Base-by-base conservation (phyloP, 1,139 yeast genomes). In the Starmera stellimalicola region DNA sequence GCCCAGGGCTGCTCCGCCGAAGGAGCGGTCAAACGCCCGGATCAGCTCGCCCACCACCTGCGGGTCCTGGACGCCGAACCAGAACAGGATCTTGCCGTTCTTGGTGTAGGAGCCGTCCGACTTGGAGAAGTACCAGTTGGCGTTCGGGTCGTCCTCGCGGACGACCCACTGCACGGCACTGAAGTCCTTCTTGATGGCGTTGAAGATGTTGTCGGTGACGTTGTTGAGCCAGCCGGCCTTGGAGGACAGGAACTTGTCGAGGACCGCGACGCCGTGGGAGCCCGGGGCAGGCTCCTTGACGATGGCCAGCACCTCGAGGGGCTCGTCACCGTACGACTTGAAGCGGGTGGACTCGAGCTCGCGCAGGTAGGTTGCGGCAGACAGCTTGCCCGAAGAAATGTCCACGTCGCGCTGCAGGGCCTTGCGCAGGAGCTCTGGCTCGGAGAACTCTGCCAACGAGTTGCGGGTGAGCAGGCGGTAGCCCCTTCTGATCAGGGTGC, bases 401-500 rank as follows among this genome's bases (percentile, higher is more conserved):
- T 76, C 87, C 6, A 78, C 72, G 54, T 84, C 95, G 56, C 87
- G 73, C 51, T 75, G 72, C 40, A 88, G 68, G 16, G 91, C 93
- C 33, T 68, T 59, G 61, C 95, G 73, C 48, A 88, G 70, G 36
- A 76, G 64, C 53, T 84, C 95, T 11, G 79, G 77, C 49, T 81
- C 73, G 27, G 83, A 71, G 55, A 88, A 85, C 40, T 84, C 91
- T 33, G 66, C 63, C 39, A 85, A 65, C 29, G 80, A 71, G 45
- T 70, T 68, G 56, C 84, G 74, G 50, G 79, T 78, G 38, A 80
- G 62, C 46, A 91, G 70, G 62, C 85, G 85, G 65, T 91, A 85
- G 41, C 99, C 99, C 60, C 98, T 77, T 70, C 98, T 81, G 51
- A 91, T 87, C 65, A 91, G 70, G 33, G 99, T 91, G 54, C 99